Base-by-base conservation (phyloP, 768 basidiomycete species). In the Termitomyces sp. region DNA sequence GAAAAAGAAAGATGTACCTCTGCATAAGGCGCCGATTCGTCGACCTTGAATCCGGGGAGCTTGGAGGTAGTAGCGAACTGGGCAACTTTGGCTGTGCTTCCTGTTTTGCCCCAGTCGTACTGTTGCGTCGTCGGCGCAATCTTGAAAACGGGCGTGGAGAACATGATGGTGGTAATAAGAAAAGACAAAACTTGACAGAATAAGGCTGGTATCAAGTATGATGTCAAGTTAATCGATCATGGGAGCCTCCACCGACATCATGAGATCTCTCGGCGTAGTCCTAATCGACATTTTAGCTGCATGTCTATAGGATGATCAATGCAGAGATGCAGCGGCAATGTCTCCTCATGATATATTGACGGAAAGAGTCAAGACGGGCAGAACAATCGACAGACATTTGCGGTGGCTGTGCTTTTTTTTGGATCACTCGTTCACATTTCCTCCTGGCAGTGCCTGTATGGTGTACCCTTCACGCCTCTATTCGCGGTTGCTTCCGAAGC, bases 21-120 rank as follows among this genome's bases (percentile, higher is more conserved):
- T 28, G 97, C 96, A 69, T 98, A 98, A 3, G 93, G 91, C 59
- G 81, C 79, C 20, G 76, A 71, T 64, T 88, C 83, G 61, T 94
- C 84, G 53, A 93, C 75, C 12, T 68, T 63, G 70, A 94, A 93
- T 7, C 77, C 83, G 4, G 86, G 80, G 4, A 90, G 70, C 49
- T 75, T 77, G 45, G 83, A 81, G 3, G 83, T 80, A 20, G 75
- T 66, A 0, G 90, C 92, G 52, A 91, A 86, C 67, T 92, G 87
- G 6, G 96, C 94, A n/a, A 92, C 97, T 69, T 91, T 90, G 61
- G 91, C 92, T 18, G 76, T 75, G 13, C 72, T 74, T 4, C 96
- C 96, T 16, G 83, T 74, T 76, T 91, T 94, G 20, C 96, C 96
- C 96, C 96, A 99, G 68, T 94, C 92, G 69, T 98, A 98, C 60